Base-by-base conservation (phyloP, 768 basidiomycete species). In the Collybia nuda region DNA sequence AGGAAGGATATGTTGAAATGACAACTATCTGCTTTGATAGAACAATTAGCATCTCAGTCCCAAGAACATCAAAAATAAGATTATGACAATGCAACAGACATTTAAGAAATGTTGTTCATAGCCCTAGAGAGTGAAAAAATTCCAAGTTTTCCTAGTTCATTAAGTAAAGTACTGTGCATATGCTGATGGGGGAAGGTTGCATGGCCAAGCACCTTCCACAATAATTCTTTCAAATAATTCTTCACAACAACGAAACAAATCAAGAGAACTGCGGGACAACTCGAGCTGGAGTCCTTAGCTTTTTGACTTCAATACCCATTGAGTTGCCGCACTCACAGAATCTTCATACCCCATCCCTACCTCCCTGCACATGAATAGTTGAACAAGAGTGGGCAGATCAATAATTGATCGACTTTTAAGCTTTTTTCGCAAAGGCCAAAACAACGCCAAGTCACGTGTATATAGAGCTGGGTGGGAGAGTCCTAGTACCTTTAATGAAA, bases 381-480 rank as follows among this genome's bases (percentile, higher is more conserved):
- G 62, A 39, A 79, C 72, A 23, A 82, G 73, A 4, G 63, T 67
- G 28, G 60, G 50, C 35, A 82, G 65, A 14, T 70, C 67, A 18
- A 79, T 56, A 12, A 70, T 58, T n/a, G 61, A 56, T 44, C 65
- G 63, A 49, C 61, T 71, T 46, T 68, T 63, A 3, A 79, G 65
- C 35, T 66, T 72, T 53, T 72, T 73, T 14, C 76, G 72, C 40
- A 82, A 67, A 8, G 81, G 79, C 36, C 74, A 65, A 63, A 76
- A 84, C 19, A 79, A 63, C 3, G 79, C 80, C 11, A 78, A 67
- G 52, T 83, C 81, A n/a, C 81, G 73, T 1, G 80, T 82, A 52
- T 77, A 57, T 37, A 80, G 62, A 7, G 79, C 70, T 7, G 78
- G 75, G 58, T 82, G 81, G 19, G 72, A 70, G 35, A 82, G 60